These are phyloP conservation scores for Geotrichum europaeum DNA, from an alignment of 1,139 yeast genomes.

Conservation along the genomic window DNA sequence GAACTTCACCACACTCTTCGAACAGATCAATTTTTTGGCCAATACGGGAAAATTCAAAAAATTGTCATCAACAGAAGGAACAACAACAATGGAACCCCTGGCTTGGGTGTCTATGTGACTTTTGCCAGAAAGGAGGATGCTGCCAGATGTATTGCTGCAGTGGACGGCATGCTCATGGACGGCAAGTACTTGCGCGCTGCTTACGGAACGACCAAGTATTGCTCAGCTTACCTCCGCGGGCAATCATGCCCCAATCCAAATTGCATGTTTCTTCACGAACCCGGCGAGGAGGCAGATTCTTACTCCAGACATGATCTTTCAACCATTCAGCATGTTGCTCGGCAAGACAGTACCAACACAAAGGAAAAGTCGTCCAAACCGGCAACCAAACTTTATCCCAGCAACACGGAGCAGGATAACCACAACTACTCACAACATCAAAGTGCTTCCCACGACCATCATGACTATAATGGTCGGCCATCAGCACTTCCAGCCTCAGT, in stretches of 20 bases:
- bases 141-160: slow-evolving; percentile 27
- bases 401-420: slow-evolving; percentile 3
- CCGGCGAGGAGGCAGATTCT: slow-evolving; percentile 98
- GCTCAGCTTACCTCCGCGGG: slow-evolving; percentile 90
- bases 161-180: slow-evolving; percentile 91
- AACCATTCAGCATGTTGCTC: slow-evolving; percentile 62
- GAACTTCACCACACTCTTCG: slow-evolving; percentile 80
- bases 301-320: slow-evolving; percentile 90
- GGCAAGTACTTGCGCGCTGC: slow-evolving; percentile 87
- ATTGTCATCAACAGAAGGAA: slow-evolving; percentile 82
- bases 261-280: slow-evolving; percentile 98
- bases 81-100: slow-evolving; percentile 51
- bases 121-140: slow-evolving; percentile 51
- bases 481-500: slow-evolving; percentile 35
- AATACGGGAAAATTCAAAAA: slow-evolving; percentile 91
- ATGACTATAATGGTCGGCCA: slow-evolving; percentile 6
- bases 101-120: slow-evolving; percentile 93
- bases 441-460: not conserved
- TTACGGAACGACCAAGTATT: slow-evolving; percentile 96
- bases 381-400: slow-evolving; percentile 6
- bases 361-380: slow-evolving; percentile 4
- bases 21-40: slow-evolving; percentile 94
- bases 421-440: not conserved
- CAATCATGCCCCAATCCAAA: slow-evolving; percentile 97
- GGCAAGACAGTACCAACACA: slow-evolving; percentile 34